Evolutionary conservation across 352 stramenopile species (phyloP).

Genomic region (Globisporangium abappressorium): DNA sequence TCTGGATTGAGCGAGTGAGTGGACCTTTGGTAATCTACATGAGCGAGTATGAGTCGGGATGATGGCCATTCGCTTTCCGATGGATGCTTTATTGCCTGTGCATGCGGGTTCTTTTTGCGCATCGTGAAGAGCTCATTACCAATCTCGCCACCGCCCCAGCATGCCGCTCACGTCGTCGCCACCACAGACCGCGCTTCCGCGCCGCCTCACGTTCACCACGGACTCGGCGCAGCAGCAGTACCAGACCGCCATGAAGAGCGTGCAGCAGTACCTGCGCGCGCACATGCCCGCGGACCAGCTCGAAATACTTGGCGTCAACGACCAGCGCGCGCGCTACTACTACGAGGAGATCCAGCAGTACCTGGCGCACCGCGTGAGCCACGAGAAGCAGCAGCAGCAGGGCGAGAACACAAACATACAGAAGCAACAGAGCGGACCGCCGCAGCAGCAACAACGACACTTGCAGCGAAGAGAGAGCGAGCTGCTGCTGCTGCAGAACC

Average conservation of each 20-base stretch:
- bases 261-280: constrained; percentile 47
- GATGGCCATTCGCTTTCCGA: not conserved
- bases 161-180: constrained; percentile 13
- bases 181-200: constrained; percentile 6
- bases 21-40: constrained; percentile 5
- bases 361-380: constrained; percentile 35
- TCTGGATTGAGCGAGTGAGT: not conserved
- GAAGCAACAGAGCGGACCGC: not conserved
- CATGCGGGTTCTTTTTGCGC: not conserved
- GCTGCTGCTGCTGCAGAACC: constrained; percentile 9
- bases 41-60: not conserved
- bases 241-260: constrained; percentile 44
- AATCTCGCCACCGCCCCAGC: constrained; percentile 5
- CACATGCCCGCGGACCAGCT: constrained; percentile 33
- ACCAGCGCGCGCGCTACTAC: constrained; percentile 43
- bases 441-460: not conserved
- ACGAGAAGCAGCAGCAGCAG: not conserved
- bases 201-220: constrained; percentile 17
- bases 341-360: constrained; percentile 65
- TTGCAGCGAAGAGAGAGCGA: not conserved
- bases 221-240: constrained; percentile 30
- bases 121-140: constrained; percentile 3
- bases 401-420: not conserved
- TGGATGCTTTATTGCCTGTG: not conserved
- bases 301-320: constrained; percentile 47